Evolutionary conservation across 176 grass and related monocot genomes (phyloP).

Genomic region (Phragmites australis): DNA sequence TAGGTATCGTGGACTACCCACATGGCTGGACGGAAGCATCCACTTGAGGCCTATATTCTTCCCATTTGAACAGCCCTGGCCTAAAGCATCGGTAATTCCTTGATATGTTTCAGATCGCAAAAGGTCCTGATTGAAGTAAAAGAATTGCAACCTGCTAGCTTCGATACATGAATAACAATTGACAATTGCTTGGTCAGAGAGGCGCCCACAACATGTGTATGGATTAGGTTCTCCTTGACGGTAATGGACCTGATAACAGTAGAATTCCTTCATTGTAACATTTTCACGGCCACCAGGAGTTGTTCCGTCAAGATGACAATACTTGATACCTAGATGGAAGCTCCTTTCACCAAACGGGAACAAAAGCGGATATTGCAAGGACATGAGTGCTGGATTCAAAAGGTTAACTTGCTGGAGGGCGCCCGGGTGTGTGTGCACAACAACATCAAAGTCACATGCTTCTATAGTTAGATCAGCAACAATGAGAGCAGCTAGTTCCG

Average conservation of each 20-base stretch:
- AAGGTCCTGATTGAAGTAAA: background rate
- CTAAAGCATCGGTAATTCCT: background rate
- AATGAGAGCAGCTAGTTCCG: background rate
- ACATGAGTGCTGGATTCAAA: background rate
- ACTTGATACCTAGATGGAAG: background rate
- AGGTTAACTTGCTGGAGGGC: background rate
- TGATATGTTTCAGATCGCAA: background rate
- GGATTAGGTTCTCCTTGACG: background rate
- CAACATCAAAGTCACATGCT: background rate
- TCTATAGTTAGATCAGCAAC: background rate
- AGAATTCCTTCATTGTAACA: background rate
- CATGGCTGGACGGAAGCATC: background rate
- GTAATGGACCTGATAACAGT: background rate
- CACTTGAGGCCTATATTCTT: background rate
- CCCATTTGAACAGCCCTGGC: no score
- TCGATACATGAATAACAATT: background rate
- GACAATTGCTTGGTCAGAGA: background rate
- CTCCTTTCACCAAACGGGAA: conserved; percentile 5
- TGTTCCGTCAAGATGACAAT: accelerated
- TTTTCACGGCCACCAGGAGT: accelerated
- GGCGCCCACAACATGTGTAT: background rate
- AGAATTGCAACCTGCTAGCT: background rate
- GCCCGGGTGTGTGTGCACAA: background rate
- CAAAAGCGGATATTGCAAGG: background rate
- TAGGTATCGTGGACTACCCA: background rate